Conservation (phyloP, 768 basidiomycete species). For the Auriscalpium vulgare region DNA sequence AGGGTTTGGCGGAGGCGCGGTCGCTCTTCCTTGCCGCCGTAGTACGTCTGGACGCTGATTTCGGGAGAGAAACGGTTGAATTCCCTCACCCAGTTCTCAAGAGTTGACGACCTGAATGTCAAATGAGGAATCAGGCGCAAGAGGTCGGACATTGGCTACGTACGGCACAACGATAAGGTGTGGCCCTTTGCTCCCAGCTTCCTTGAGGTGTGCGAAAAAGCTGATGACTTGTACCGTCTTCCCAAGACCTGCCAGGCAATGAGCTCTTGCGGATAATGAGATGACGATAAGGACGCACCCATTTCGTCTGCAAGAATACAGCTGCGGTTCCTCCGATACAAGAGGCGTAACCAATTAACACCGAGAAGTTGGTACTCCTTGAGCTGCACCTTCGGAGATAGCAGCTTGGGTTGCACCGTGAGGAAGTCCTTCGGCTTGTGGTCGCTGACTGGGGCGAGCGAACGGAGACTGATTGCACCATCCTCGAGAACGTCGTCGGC, state of each 20-base stretch:
- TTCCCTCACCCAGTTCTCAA: conserved; percentile 98
- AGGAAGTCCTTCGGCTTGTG: conserved; percentile 57
- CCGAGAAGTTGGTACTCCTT: conserved; percentile 98
- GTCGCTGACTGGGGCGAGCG: conserved; percentile 34
- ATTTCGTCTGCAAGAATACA: conserved; percentile 99
- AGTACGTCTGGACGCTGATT: conserved; percentile 85
- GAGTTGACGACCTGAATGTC: conserved; percentile 70
- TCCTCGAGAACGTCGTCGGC: conserved; percentile 39
- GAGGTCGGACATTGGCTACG: conserved; percentile 24
- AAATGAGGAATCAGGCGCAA: neutral
- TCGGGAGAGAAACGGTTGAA: conserved; percentile 85
- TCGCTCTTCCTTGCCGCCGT: conserved; percentile 87
- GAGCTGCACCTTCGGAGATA: conserved; percentile 62
- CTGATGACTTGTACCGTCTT: conserved; percentile 99
- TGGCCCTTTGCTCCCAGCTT: conserved; percentile 69
- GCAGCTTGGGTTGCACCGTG: conserved; percentile 58
- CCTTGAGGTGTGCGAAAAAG: conserved; percentile 85
- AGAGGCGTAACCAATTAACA: conserved; percentile 92
- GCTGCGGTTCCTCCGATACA: conserved; percentile 73
- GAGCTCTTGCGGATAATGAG: conserved; percentile 7
- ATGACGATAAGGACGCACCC: conserved; percentile 49
- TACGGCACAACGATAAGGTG: conserved; percentile 95
- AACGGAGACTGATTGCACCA: conserved; percentile 52
- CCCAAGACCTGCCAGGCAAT: conserved; percentile 63
- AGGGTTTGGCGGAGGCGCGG: conserved; percentile 65